Percentiles rank a stretch among this genome's conserved stretches.
These are phyloP conservation scores for Prunus yedoensis DNA, from an alignment of 331 rosid genomes.

Conservation along the genomic window DNA sequence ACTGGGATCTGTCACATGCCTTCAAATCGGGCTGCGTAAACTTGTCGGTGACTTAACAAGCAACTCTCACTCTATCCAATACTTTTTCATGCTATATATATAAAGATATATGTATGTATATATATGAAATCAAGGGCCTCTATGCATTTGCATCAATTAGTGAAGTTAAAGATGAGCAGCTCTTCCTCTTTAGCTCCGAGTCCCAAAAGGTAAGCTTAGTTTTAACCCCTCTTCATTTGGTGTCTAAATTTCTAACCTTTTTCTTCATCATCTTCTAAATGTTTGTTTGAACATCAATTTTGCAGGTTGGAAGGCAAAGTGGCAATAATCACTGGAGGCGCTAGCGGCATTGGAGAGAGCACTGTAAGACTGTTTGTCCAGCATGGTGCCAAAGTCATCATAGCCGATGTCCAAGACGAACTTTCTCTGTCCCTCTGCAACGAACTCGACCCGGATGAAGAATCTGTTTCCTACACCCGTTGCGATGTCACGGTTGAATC, in stretches of 20 bases:
- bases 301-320: constrained; percentile 52
- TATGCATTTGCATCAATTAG: neutral
- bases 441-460: constrained; percentile 19
- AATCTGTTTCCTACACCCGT: constrained; percentile 31
- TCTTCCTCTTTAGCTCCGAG: neutral
- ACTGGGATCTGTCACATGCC: neutral
- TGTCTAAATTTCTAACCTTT: neutral
- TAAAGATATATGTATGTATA: no score
- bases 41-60: neutral
- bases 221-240: neutral
- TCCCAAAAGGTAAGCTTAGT: constrained; percentile 8
- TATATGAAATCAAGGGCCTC: neutral
- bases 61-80: neutral
- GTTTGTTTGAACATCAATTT: neutral
- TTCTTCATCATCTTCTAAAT: neutral
- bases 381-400: constrained; percentile 52
- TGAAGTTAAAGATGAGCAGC: neutral
- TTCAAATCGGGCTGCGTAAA: constrained; percentile 10
- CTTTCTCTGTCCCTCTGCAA: constrained; percentile 36
- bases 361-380: constrained; percentile 39
- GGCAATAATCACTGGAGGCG: constrained; percentile 59
- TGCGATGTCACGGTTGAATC: constrained; percentile 52
- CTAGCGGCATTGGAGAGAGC: constrained; percentile 60
- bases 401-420: constrained; percentile 56
- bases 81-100: neutral